Conservation (phyloP, 768 basidiomycete species). For the Leccinum fibrillosum region DNA sequence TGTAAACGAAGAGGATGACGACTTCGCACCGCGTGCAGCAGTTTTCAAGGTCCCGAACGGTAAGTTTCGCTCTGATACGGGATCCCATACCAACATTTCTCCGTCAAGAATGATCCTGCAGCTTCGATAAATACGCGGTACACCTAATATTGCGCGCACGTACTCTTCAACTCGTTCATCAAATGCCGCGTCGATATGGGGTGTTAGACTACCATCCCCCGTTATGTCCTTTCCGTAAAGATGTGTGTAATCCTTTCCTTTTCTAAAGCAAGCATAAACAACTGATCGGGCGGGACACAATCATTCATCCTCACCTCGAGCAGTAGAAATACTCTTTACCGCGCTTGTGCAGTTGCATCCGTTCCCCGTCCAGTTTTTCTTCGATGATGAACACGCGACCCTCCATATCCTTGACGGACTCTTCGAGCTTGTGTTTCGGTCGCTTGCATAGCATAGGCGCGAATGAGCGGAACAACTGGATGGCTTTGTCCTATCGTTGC, state of each 20-base stretch:
- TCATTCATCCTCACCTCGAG: constrained; percentile 57
- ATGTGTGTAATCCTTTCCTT: constrained; percentile 88
- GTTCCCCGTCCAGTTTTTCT: constrained; percentile 96
- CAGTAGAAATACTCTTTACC: constrained; percentile 91
- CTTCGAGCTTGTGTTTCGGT: constrained; percentile 74
- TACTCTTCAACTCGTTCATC: constrained; percentile 78
- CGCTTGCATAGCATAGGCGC: constrained; percentile 95
- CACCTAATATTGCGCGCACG: constrained; percentile 24
- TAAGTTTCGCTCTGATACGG: constrained; percentile 78
- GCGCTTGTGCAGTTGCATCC: constrained; percentile 93
- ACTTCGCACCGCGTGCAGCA: constrained; percentile 71
- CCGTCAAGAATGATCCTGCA: constrained; percentile 90
- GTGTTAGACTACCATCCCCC: constrained; percentile 84
- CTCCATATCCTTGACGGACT: constrained; percentile 82
- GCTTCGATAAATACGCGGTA: constrained; percentile 6
- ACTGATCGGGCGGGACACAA: background rate
- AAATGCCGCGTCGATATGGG: constrained; percentile 76
- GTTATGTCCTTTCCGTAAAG: constrained; percentile 80
- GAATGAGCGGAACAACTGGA: constrained; percentile 83
- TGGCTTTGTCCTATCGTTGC: constrained; percentile 67
- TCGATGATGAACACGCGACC: constrained; percentile 83
- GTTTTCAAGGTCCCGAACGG: constrained; percentile 95
- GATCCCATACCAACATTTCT: constrained; percentile 99
- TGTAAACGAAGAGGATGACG: background rate
- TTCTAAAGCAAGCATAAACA: constrained; percentile 43